These are phyloP conservation scores for Metschnikowia drakensbergensis DNA, from an alignment of 805 yeast species.

Conservation along the genomic window DNA sequence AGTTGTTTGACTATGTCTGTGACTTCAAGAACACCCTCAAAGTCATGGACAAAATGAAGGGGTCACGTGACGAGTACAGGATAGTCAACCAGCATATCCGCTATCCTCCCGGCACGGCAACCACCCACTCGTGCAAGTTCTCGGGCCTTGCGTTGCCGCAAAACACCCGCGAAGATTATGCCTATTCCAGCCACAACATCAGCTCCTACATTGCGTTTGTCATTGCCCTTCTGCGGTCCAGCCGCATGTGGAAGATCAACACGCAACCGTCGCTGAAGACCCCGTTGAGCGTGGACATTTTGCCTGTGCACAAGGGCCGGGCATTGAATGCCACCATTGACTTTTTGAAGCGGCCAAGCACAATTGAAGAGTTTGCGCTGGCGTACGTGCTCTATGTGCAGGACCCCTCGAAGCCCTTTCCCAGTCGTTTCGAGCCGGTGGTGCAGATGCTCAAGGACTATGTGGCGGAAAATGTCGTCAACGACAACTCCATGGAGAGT, in stretches of 20 bases:
- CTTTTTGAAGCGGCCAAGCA: slow-evolving; percentile 20
- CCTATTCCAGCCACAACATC: slow-evolving; percentile 5
- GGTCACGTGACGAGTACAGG: slow-evolving; percentile 1
- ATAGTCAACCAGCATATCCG: background rate
- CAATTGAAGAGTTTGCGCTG: slow-evolving; percentile 20
- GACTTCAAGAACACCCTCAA: background rate
- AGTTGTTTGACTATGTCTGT: slow-evolving; percentile 22
- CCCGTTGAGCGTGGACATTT: slow-evolving; percentile 32
- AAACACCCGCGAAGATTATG: slow-evolving; percentile 1
- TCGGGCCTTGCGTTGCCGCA: slow-evolving; percentile 7
- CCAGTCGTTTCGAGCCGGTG: slow-evolving; percentile 30
- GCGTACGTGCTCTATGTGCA: slow-evolving; percentile 14
- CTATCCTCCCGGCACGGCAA: background rate
- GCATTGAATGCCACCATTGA: slow-evolving; percentile 15
- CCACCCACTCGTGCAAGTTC: background rate
- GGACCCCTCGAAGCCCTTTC: background rate
- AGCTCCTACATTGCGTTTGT: slow-evolving; percentile 16
- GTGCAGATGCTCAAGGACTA: slow-evolving; percentile 50
- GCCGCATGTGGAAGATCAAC: slow-evolving; percentile 22
- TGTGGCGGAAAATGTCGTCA: slow-evolving; percentile 49
- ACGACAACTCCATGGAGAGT: slow-evolving; percentile 46
- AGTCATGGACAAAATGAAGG: background rate
- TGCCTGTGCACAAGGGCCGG: slow-evolving; percentile 24
- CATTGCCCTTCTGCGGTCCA: slow-evolving; percentile 10
- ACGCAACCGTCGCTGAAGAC: slow-evolving; percentile 25